Percentiles rank a stretch among this genome's conserved stretches.
phyloP scores from a whole-genome alignment of 257 asterid genomes.

The Lantana camara region DNA sequence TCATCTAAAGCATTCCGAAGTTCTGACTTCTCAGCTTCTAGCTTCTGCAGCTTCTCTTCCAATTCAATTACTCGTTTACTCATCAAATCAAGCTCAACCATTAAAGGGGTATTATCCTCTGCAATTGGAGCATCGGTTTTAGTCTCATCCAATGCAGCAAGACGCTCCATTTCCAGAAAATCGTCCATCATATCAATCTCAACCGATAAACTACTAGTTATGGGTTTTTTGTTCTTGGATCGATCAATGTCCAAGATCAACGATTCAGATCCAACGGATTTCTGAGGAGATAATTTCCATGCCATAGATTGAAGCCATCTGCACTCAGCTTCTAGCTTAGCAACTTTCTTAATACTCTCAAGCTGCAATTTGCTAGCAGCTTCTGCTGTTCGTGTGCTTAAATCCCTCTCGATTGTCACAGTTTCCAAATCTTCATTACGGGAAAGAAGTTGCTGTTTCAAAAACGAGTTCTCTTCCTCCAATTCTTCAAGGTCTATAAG shows the following conservation, averaged over 20 bases:
- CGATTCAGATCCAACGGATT: conserved; percentile 36
- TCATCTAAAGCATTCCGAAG: conserved; percentile 48
- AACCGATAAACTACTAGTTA: conserved; percentile 36
- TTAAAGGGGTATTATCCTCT: conserved; percentile 31
- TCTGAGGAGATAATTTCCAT: conserved; percentile 50
- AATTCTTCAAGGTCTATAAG: conserved; percentile 47
- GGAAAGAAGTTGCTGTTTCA: conserved; percentile 54
- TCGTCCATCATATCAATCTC: conserved; percentile 88
- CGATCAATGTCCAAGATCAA: conserved; percentile 59
- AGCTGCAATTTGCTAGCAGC: conserved; percentile 64
- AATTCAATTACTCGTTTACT: conserved; percentile 40
- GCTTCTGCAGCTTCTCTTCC: conserved; percentile 48
- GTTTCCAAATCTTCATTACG: conserved; percentile 46
- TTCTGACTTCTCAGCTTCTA: conserved; percentile 50
- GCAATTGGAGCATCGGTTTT: conserved; percentile 22
- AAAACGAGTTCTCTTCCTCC: conserved; percentile 51
- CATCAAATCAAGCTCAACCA: conserved; percentile 47
- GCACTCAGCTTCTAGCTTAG: conserved; percentile 72
- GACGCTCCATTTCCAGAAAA: conserved; percentile 86
- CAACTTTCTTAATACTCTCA: conserved; percentile 59
- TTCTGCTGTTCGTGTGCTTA: conserved; percentile 68
- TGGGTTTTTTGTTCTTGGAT: conserved; percentile 46
- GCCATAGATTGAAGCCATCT: conserved; percentile 53
- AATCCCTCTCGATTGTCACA: conserved; percentile 58
- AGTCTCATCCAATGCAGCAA: conserved; percentile 56